Evolutionary conservation across 179 eudicot genomes (phyloP).

Genomic region (Spinacia oleracea): DNA sequence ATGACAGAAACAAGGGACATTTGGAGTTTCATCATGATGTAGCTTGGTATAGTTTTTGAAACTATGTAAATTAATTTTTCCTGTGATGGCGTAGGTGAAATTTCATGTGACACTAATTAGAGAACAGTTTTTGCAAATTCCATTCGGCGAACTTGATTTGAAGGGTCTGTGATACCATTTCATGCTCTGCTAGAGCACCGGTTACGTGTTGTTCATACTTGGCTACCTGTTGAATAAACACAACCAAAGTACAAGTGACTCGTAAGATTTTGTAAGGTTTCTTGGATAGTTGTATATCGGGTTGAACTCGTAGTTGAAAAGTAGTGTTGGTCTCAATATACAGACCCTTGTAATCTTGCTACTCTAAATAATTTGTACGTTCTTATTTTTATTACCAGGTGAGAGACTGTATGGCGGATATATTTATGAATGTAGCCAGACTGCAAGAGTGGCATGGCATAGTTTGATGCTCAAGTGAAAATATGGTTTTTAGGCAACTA

Average conservation of each 20-base stretch:
- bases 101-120: background rate
- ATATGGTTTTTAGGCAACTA: too few species aligned
- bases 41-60: background rate
- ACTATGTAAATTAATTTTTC: background rate
- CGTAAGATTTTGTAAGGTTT: too few species aligned
- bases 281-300: too few species aligned
- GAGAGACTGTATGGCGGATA: background rate
- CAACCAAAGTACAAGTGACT: background rate
- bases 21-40: background rate
- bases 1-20: background rate
- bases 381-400: background rate
- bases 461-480: too few species aligned
- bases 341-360: constrained; percentile 2
- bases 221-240: background rate
- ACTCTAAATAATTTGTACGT: background rate
- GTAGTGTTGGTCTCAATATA: background rate
- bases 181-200: background rate
- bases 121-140: background rate
- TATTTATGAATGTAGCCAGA: background rate
- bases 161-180: constrained; percentile 8
- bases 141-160: too few species aligned
- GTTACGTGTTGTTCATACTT: constrained; percentile 3
- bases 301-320: too few species aligned
- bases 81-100: constrained; percentile 12
- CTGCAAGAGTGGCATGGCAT: too few species aligned